Evolutionary conservation across 106 monocot species (phyloP).

Genomic region (Dioscorea zingiberensis): DNA sequence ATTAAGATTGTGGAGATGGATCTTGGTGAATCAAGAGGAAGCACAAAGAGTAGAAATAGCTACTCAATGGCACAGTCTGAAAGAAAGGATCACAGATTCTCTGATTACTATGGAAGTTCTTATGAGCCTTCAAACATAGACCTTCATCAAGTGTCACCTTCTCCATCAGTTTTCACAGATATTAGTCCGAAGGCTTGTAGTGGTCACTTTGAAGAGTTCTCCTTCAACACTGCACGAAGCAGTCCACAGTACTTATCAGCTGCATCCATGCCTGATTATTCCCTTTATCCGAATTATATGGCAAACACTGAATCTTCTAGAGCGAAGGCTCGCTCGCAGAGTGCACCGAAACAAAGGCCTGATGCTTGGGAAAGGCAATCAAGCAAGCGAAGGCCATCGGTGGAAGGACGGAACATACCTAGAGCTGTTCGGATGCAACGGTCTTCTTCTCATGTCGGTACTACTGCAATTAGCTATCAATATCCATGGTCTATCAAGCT

Average conservation of each 20-base stretch:
- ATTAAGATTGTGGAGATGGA: conserved; percentile 45
- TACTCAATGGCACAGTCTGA: conserved; percentile 11
- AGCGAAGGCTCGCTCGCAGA: conserved; percentile 51
- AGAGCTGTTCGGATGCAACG: conserved; percentile 26
- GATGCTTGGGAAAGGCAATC: conserved; percentile 24
- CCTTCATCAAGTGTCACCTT: conserved; percentile 7
- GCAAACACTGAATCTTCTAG: conserved; percentile 51
- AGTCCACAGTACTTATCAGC: conserved; percentile 26
- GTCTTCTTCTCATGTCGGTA: conserved; percentile 23
- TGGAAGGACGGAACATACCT: conserved; percentile 27
- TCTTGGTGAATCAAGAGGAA: conserved; percentile 22
- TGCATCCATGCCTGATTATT: conserved; percentile 19
- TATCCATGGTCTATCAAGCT: conserved; percentile 39
- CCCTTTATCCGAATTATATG: conserved; percentile 38
- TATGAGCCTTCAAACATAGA: neutral
- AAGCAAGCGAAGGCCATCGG: conserved; percentile 13
- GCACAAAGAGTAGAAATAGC: conserved; percentile 24
- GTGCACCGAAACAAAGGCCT: conserved; percentile 37
- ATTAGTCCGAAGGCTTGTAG: conserved; percentile 21
- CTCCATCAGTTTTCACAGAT: conserved; percentile 13
- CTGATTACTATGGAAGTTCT: conserved; percentile 1
- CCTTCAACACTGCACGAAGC: conserved; percentile 26
- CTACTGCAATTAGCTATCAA: conserved; percentile 6
- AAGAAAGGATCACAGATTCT: conserved; percentile 23
- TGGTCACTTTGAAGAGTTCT: conserved; percentile 28